phyloP scores from a whole-genome alignment of 2,329 filamentous ascomycete species.

The Xylaria multiplex region DNA sequence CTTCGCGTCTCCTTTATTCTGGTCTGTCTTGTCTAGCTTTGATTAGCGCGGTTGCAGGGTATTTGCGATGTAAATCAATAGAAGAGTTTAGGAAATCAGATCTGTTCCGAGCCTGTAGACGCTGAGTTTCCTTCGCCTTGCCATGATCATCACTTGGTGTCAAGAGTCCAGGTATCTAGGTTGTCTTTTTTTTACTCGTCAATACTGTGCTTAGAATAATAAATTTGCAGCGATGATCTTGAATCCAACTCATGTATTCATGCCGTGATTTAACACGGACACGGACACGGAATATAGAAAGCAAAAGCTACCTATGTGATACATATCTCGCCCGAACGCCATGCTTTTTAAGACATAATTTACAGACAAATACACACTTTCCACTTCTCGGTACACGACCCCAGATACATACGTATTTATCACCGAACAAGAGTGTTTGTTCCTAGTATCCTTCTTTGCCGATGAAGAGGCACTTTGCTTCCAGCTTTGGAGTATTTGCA shows the following conservation, averaged over 20 bases:
- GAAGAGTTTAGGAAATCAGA: constrained; percentile 3
- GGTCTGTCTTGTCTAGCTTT: not conserved
- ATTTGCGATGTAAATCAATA: constrained; percentile 19
- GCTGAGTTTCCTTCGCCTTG: too few species aligned
- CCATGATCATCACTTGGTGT: too few species aligned
- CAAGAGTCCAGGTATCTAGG: not conserved
- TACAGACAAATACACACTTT: constrained; percentile 15
- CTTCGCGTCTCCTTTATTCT: constrained; percentile 14
- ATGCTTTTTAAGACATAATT: constrained; percentile 23
- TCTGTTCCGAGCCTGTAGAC: not conserved
- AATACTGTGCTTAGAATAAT: not conserved
- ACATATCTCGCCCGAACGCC: constrained; percentile 28
- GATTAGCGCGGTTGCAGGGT: not conserved
- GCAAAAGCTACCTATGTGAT: constrained; percentile 13
- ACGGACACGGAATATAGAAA: constrained; percentile 5
- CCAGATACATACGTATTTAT: not conserved
- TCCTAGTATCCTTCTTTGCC: not conserved
- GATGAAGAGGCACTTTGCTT: not conserved
- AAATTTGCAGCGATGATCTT: not conserved
- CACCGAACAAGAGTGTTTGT: not conserved
- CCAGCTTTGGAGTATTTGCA: not conserved
- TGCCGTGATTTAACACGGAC: not conserved
- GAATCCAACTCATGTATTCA: not conserved
- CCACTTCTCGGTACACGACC: not conserved
- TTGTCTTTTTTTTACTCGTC: not conserved